phyloP scores from a whole-genome alignment of 2,329 filamentous ascomycete species.

The Ascochyta lentis region DNA sequence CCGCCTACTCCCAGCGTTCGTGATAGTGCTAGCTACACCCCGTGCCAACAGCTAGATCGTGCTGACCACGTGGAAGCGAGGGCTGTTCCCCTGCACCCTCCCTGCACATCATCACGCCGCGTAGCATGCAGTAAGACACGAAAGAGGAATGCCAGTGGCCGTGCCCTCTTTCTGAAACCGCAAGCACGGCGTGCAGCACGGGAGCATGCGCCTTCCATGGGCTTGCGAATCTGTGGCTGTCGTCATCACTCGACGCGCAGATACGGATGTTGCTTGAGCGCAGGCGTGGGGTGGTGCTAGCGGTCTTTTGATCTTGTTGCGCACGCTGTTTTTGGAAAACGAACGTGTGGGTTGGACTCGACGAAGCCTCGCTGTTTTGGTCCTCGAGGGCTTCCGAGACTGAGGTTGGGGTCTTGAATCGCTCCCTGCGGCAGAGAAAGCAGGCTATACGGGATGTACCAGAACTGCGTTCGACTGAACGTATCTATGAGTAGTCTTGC shows the following conservation, averaged over 20 bases:
- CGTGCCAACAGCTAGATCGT: slow-evolving; percentile 6
- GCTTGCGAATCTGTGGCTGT: neutral
- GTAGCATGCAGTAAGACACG: slow-evolving; percentile 4
- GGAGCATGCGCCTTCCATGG: slow-evolving; percentile 1
- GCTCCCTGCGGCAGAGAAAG: no score
- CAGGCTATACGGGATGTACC: neutral
- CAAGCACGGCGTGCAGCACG: neutral
- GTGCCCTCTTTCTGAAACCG: slow-evolving; percentile 7
- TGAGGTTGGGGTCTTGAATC: neutral
- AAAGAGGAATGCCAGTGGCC: slow-evolving; percentile 6
- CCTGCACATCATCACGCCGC: slow-evolving; percentile 7
- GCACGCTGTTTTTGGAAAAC: neutral
- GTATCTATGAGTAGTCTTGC: neutral
- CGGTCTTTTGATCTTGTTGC: no score
- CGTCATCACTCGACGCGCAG: neutral
- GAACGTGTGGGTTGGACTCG: neutral
- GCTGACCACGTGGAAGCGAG: slow-evolving; percentile 18
- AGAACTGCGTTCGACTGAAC: neutral
- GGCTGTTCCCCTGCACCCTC: slow-evolving; percentile 12
- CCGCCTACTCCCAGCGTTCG: neutral
- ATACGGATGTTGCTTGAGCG: no score
- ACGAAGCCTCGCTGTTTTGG: neutral
- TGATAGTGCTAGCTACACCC: no score
- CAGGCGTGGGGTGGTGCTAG: no score
- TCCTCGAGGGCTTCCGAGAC: neutral